A percentile compares a stretch with the other conserved stretches of the same genome.
Evolutionary conservation across 2,329 filamentous ascomycete genomes (phyloP).

Genomic region (Colletotrichum graminicola): DNA sequence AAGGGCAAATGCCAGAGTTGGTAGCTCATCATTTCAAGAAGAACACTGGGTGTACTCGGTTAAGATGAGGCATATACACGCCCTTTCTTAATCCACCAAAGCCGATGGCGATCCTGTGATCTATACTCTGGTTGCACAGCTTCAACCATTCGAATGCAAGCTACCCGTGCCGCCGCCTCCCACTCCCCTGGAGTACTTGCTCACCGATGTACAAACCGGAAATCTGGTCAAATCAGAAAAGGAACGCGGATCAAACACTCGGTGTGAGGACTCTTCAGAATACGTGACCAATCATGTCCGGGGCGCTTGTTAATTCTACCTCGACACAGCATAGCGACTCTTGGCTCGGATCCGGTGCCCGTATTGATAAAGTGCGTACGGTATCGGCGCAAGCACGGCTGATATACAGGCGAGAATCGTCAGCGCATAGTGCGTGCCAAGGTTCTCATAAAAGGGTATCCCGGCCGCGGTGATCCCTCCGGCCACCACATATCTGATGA

Average conservation of each 20-base stretch:
- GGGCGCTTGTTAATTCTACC: not conserved
- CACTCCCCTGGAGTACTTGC: not conserved
- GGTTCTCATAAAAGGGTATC: conserved; percentile 51
- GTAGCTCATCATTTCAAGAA: not conserved
- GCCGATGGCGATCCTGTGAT: not conserved
- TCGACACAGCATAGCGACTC: conserved; percentile 26
- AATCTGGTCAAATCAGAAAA: not conserved
- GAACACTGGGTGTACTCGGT: not conserved
- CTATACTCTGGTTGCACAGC: not conserved
- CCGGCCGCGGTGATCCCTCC: conserved; percentile 53
- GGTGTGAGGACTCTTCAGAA: not conserved
- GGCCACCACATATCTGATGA: conserved; percentile 49
- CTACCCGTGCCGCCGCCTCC: not conserved
- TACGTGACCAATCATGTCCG: too few relatives aligned
- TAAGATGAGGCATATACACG: not conserved
- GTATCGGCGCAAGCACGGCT: conserved; percentile 47
- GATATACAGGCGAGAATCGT: conserved; percentile 51
- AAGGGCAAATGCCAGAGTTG: not conserved
- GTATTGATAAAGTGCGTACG: conserved; percentile 47
- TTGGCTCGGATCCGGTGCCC: conserved; percentile 40
- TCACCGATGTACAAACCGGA: not conserved
- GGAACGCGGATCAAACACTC: too few relatives aligned
- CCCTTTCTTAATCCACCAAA: not conserved
- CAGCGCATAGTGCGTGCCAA: conserved; percentile 51
- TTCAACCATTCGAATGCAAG: not conserved